Conservation (phyloP, 306 rosid species). For the Quercus alba region DNA sequence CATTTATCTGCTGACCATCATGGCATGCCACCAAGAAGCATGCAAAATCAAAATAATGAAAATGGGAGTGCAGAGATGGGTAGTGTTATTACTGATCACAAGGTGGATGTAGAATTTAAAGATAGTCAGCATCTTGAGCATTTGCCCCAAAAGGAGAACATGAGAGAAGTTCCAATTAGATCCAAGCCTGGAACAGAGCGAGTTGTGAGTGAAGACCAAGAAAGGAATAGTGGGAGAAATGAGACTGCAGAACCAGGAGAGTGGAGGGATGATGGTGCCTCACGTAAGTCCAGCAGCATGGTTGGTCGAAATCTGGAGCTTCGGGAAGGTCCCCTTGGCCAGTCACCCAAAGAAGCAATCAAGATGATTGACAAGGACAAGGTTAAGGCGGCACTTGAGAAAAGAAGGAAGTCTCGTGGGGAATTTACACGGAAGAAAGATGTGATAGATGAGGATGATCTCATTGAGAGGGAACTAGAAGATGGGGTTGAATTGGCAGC, state of each 20-base stretch:
- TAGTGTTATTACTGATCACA: constrained; percentile 28
- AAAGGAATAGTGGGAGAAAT: constrained; percentile 41
- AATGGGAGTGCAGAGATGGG: constrained; percentile 56
- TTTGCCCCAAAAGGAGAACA: constrained; percentile 42
- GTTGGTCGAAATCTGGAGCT: constrained; percentile 49
- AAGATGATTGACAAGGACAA: constrained; percentile 83
- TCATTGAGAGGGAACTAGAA: constrained; percentile 93
- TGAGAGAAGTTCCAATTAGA: constrained; percentile 40
- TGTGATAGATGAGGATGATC: constrained; percentile 88
- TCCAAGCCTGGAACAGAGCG: constrained; percentile 42
- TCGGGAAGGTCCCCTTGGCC: constrained; percentile 43
- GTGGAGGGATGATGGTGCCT: constrained; percentile 52
- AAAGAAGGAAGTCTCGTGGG: constrained; percentile 75
- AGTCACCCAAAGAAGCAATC: constrained; percentile 78
- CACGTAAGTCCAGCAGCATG: constrained; percentile 5
- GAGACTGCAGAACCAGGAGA: constrained; percentile 60
- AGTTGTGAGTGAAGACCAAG: constrained; percentile 51
- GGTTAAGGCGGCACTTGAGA: constrained; percentile 90
- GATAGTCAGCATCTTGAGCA: constrained; percentile 43
- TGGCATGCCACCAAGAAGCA: constrained; percentile 39
- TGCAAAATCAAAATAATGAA: constrained; percentile 54
- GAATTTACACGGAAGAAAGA: constrained; percentile 67
- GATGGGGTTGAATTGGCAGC: constrained; percentile 87
- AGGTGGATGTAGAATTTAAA: constrained; percentile 56
- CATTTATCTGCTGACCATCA: constrained; percentile 49